These are phyloP conservation scores for Piromyces sp. DNA, from an alignment of 192 early-diverging fungal species.

Conservation along the genomic window DNA sequence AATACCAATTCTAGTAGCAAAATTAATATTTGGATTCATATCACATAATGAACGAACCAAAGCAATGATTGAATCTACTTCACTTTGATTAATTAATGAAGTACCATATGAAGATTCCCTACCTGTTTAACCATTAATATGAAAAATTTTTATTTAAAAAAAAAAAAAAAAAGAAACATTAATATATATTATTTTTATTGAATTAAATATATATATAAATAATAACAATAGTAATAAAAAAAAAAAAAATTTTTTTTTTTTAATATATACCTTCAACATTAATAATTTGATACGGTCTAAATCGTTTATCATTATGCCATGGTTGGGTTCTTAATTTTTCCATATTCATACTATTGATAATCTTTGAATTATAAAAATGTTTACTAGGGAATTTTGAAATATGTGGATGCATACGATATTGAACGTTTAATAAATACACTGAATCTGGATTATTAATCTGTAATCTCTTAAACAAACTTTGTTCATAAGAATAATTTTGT, in stretches of 20 bases:
- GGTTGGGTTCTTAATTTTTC: conserved; percentile 29
- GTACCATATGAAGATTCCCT: neutral
- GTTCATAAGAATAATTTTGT: conserved; percentile 54
- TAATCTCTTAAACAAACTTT: conserved; percentile 78
- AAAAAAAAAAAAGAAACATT: too few relatives aligned
- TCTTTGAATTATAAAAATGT: conserved; percentile 58
- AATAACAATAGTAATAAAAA: too few relatives aligned
- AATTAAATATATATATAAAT: too few relatives aligned
- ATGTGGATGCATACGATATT: conserved; percentile 93
- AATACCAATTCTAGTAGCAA: conserved; percentile 52
- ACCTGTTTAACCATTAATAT: too few relatives aligned
- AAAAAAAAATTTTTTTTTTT: too few relatives aligned
- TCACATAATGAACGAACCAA: neutral
- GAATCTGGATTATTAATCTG: conserved; percentile 40
- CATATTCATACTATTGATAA: conserved; percentile 63
- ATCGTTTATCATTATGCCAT: conserved; percentile 51
- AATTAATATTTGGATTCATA: conserved; percentile 15
- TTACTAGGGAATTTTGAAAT: conserved; percentile 65
- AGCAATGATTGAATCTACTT: neutral
- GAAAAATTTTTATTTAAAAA: neutral
- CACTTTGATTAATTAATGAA: neutral
- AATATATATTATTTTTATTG: too few relatives aligned
- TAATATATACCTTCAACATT: conserved; percentile 53
- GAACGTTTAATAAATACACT: conserved; percentile 71
- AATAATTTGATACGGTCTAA: conserved; percentile 63